Conservation (phyloP, 345 rosid species). For the Excoecaria cochinchinensis region DNA sequence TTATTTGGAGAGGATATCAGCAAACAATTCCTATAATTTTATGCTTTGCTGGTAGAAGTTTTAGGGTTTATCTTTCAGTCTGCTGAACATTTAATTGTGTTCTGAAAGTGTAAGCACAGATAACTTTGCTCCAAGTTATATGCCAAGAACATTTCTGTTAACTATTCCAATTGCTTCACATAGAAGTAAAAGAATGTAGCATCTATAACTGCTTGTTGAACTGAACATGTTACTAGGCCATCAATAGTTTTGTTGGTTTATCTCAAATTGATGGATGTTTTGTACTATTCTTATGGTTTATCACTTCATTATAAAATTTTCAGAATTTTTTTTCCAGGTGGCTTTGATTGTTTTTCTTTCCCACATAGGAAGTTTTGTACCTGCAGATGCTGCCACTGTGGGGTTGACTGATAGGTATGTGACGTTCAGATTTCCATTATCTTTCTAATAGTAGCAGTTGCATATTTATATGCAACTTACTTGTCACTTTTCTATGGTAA, state of each 20-base stretch:
- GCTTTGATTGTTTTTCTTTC: conserved; percentile 93
- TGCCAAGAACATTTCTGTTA: not conserved
- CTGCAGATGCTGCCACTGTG: conserved; percentile 90
- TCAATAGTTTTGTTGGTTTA: not conserved
- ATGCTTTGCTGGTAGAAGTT: not conserved
- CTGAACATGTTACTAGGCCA: not conserved
- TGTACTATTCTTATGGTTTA: not conserved
- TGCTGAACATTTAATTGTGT: not conserved
- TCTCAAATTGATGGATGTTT: not conserved
- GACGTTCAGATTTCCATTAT: conserved; percentile 18
- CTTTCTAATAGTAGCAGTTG: conserved; percentile 14
- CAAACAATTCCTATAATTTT: not conserved
- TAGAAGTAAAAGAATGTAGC: not conserved
- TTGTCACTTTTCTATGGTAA: conserved; percentile 18
- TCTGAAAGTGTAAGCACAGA: not conserved
- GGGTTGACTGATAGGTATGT: conserved; percentile 92
- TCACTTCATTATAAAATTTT: conserved; percentile 2
- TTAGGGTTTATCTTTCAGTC: not conserved
- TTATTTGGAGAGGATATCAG: not conserved
- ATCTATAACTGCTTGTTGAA: not conserved
- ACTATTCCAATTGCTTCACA: not conserved
- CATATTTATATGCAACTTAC: conserved; percentile 7
- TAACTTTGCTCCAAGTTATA: not conserved
- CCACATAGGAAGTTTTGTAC: conserved; percentile 97
- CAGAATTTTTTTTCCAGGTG: conserved; percentile 48